Base-by-base conservation (phyloP, 2,329 filamentous ascomycete genomes). In the Cercospora brassicicola region DNA sequence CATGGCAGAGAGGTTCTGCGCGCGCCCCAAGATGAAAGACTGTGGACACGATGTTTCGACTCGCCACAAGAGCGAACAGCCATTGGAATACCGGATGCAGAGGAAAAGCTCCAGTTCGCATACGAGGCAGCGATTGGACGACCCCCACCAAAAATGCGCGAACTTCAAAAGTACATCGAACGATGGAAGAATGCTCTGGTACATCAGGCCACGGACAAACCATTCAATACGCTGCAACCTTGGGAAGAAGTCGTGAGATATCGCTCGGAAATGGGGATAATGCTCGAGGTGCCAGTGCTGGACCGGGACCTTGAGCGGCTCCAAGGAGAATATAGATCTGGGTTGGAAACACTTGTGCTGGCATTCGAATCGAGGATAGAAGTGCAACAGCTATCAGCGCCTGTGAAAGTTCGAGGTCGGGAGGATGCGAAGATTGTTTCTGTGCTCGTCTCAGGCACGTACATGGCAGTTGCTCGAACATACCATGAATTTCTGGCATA, bases 161-260 rank as follows among this genome's bases (percentile, higher is more conserved):
- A 51, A 51, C 45, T 51, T 26, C 18, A 51, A 11, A 23, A 51
- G 45, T 23, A 23, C 2, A 51, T 51, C 18, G 18, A 39, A 18
- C 51, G 26, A 20, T 64, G 53, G 59, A 33, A 61, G 26, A 39
- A 51, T 13, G 62, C 33, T 13, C 63, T 48, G 10, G 62, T 71
- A n/a, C 48, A 62, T 26, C 67, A 64, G 10, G 57, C 64, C 18
- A 31, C 42, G 11, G 68, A 71, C 20, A 57, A 60, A 45, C 70
- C 74, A 4, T 74, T 71, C 64, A 33, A 51, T 10, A 64, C 59
- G 7, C 36, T 75, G 23, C 10, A 64, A 33, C 60, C 67, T 6
- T 68, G 68, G 51, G 64, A 73, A 13, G 51, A 64, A n/a, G 67
- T 68, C n/a, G 64, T 75, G 9, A 70, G 74, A 13, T 67, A 69